Evolutionary conservation across 495 filamentous ascomycete species (phyloP), one percentile per base, ranked within the genome.

Genomic region (Filosporella fistucella): DNA sequence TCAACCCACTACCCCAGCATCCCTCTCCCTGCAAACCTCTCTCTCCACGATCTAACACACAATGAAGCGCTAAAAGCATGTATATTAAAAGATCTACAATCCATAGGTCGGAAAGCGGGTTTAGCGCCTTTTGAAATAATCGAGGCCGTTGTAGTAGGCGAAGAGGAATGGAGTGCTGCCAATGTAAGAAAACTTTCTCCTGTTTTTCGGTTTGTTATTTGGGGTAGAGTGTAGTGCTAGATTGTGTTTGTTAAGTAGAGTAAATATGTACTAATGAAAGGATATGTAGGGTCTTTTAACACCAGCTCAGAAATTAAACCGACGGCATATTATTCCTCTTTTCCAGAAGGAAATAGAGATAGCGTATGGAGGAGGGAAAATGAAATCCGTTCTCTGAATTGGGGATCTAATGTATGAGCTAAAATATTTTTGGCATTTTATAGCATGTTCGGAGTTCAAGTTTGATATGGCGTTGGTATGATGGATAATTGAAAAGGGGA

Each of bases 121-220:
- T 71, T 97, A 30, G 73, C 72, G 10, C 81, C 85, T 17, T 87
- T 93, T 52, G 91, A 97, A 70, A 88, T 96, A 40, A 84, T 97
- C 56, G 83, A 86, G 49, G 91, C 89, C 52, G 88, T 96, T 13
- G 89, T 95, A 4, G 63, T 97, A 58, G 85, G 87, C 2, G 89
- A 95, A 49, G 89, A 94, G 65, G 91, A 97, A 64, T 97, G 91
- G 91, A 95, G 85, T 21, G 84, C 89, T 32, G 85, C 91, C 43
- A 96, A 94, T 68, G 91, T 94, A 73, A 80, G 89, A n/a, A n/a
- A n/a, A n/a, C n/a, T n/a, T n/a, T n/a, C n/a, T n/a, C n/a, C n/a
- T n/a, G n/a, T n/a, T n/a, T n/a, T n/a, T n/a, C n/a, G n/a, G n/a
- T n/a, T n/a, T n/a, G n/a, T n/a, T n/a, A n/a, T n/a, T n/a, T n/a